Evolutionary conservation across 345 rosid genomes (phyloP).

Genomic region (Alliaria petiolata): DNA sequence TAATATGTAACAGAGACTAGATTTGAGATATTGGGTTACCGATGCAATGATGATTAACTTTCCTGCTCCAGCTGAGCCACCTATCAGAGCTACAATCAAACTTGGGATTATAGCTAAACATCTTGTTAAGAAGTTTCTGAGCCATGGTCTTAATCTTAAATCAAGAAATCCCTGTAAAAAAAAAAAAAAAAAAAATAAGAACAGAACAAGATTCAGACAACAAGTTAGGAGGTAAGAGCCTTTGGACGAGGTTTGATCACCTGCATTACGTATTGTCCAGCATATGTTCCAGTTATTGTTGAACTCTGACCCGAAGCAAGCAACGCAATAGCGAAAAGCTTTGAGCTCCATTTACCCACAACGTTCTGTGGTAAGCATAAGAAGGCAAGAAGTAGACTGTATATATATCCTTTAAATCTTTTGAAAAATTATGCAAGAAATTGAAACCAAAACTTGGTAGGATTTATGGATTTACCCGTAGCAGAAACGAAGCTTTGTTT

Average conservation of each 20-base stretch:
- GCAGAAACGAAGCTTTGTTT: constrained; percentile 84
- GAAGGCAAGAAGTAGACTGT: constrained; percentile 34
- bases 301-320: constrained; percentile 99
- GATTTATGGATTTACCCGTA: constrained; percentile 41
- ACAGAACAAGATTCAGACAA: neutral
- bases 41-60: constrained; percentile 88
- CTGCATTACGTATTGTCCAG: constrained; percentile 99
- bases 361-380: constrained; percentile 66
- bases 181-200: too few relatives aligned
- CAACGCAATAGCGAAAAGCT: constrained; percentile 82
- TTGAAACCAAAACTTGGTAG: neutral
- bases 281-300: constrained; percentile 97
- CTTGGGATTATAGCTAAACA: constrained; percentile 92
- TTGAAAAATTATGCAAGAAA: neutral
- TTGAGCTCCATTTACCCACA: constrained; percentile 92
- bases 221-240: neutral
- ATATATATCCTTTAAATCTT: neutral
- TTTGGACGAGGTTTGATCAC: constrained; percentile 29
- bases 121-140: constrained; percentile 79
- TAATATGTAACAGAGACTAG: neutral
- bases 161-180: constrained; percentile 61
- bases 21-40: constrained; percentile 35
- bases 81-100: constrained; percentile 79
- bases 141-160: constrained; percentile 71
- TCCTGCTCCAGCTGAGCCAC: constrained; percentile 96